A percentile compares a stretch with the other conserved stretches of the same genome.
These are phyloP conservation scores for Penicillium longicatenatum DNA, from an alignment of 495 filamentous ascomycete species.

Conservation along the genomic window DNA sequence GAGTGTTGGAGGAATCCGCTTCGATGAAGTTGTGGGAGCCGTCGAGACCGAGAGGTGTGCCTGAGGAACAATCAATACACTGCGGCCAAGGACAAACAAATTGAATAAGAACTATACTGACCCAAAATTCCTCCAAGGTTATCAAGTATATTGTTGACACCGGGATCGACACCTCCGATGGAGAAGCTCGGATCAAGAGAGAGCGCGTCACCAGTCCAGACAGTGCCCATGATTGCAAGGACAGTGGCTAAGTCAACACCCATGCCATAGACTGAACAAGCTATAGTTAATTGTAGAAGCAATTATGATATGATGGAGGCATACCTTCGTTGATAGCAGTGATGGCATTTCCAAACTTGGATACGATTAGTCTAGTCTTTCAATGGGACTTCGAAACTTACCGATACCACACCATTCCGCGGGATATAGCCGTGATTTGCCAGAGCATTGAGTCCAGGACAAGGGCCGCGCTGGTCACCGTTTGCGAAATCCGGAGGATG, in stretches of 20 bases:
- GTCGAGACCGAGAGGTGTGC: constrained; percentile 46
- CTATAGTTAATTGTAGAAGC: neutral
- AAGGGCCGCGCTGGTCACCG: constrained; percentile 49
- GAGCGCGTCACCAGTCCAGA: constrained; percentile 50
- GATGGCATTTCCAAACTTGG: constrained; percentile 28
- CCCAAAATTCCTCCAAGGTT: constrained; percentile 33
- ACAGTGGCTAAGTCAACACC: constrained; percentile 51
- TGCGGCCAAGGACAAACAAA: neutral
- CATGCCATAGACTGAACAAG: constrained; percentile 48
- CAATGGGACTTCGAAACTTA: constrained; percentile 14
- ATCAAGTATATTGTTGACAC: constrained; percentile 34
- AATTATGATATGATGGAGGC: neutral
- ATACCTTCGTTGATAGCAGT: constrained; percentile 35
- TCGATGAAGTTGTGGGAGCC: constrained; percentile 61
- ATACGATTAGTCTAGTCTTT: constrained; percentile 30
- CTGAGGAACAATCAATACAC: constrained; percentile 10
- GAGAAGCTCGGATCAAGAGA: constrained; percentile 44
- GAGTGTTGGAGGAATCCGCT: constrained; percentile 55
- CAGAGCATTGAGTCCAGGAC: constrained; percentile 54
- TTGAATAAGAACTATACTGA: neutral
- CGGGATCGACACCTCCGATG: constrained; percentile 34
- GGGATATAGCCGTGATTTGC: constrained; percentile 59
- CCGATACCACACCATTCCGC: constrained; percentile 49
- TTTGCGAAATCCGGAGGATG: constrained; percentile 36
- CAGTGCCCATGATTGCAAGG: constrained; percentile 51